A percentile compares a stretch with the other conserved stretches of the same genome.
phyloP scores from a whole-genome alignment of 2,329 filamentous ascomycete genomes.

The Colletotrichum higginsianum region DNA sequence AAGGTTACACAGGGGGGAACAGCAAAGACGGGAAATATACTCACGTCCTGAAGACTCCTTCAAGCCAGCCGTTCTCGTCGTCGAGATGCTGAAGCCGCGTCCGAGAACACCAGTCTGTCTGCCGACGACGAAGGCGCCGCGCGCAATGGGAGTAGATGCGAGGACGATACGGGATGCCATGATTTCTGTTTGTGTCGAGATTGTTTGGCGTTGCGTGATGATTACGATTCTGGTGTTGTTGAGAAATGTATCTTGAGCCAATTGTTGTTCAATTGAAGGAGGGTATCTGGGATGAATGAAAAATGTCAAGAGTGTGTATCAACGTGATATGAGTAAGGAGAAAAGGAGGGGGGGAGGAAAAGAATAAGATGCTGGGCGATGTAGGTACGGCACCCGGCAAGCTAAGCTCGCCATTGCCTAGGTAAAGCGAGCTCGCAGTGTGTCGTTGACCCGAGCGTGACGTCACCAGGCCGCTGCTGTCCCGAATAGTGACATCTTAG shows the following conservation, averaged over 20 bases:
- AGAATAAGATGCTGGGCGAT: background rate
- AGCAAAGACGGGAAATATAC: conserved; percentile 28
- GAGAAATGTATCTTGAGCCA: background rate
- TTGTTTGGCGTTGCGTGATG: background rate
- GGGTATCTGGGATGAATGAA: background rate
- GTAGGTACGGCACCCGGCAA: background rate
- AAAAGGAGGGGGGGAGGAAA: background rate
- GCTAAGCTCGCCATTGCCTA: conserved; percentile 15
- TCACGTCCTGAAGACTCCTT: conserved; percentile 57
- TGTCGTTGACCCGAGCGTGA: conserved; percentile 33
- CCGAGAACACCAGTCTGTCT: conserved; percentile 45
- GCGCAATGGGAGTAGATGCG: conserved; percentile 46
- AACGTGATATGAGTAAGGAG: background rate
- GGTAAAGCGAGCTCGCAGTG: conserved; percentile 6
- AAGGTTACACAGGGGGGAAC: background rate
- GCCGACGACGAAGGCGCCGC: conserved; percentile 44
- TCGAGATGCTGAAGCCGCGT: conserved; percentile 48
- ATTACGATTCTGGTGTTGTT: background rate
- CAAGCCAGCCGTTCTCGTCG: conserved; percentile 49
- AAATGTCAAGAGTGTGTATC: background rate
- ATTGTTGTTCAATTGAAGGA: background rate
- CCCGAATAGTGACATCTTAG: conserved; percentile 26
- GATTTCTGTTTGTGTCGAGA: conserved; percentile 30
- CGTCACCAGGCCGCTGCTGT: conserved; percentile 24
- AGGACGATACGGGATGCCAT: conserved; percentile 52